Evolutionary conservation across 2,329 filamentous ascomycete genomes (phyloP).

Genomic region (Lasiodiplodia sp.): DNA sequence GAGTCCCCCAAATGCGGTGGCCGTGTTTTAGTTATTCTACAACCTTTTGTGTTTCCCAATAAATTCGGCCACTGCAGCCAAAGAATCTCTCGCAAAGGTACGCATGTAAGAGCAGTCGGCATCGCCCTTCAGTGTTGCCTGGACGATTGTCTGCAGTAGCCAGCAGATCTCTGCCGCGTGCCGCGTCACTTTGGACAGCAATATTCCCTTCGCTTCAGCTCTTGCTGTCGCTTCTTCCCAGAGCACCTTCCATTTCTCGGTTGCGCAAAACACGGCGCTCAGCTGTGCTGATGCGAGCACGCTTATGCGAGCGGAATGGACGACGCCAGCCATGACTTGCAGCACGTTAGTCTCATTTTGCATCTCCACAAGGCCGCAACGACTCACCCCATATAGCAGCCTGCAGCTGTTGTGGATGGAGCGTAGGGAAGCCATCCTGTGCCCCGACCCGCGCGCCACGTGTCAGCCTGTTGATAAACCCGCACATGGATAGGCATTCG

Average conservation of each 20-base stretch:
- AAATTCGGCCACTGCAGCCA: not conserved
- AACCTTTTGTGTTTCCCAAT: not conserved
- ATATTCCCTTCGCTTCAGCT: not conserved
- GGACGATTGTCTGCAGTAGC: not conserved
- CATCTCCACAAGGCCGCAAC: not conserved
- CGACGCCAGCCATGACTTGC: not conserved
- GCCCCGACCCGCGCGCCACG: not conserved
- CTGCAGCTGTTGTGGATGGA: not conserved
- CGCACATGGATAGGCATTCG: not conserved
- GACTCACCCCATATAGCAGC: not conserved
- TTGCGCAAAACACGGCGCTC: not conserved
- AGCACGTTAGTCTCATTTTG: not conserved
- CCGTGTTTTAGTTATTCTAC: conserved; percentile 41
- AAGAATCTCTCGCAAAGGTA: not conserved
- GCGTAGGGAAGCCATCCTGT: not conserved
- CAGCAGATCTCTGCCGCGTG: not conserved
- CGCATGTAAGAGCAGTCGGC: not conserved
- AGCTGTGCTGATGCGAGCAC: not conserved
- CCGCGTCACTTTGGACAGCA: not conserved
- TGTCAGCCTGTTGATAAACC: not conserved
- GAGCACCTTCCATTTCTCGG: not conserved
- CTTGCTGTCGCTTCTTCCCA: not conserved
- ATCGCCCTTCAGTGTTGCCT: not conserved
- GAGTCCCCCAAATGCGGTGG: conserved; percentile 44
- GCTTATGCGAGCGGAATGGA: not conserved